Percentiles rank a stretch among this genome's conserved stretches.
These are phyloP conservation scores for Brassica balearica DNA, from an alignment of 441 rosid genomes.

Conservation along the genomic window DNA sequence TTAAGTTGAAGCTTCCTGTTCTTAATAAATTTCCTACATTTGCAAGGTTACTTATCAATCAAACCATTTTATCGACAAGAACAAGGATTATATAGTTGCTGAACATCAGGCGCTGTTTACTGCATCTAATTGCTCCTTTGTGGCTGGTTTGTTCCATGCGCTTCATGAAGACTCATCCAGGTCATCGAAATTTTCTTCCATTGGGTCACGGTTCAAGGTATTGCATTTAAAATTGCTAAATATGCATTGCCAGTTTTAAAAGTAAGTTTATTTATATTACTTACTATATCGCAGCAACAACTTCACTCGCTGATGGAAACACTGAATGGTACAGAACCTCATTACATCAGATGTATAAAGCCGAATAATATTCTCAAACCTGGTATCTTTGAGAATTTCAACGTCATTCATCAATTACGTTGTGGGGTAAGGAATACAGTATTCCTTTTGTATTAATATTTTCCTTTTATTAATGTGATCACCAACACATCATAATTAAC, in stretches of 20 bases:
- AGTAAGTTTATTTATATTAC: conserved; percentile 23
- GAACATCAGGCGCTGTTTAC: conserved; percentile 80
- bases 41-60: conserved; percentile 75
- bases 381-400: conserved; percentile 64
- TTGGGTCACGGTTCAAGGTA: conserved; percentile 84
- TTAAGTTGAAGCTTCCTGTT: conserved; percentile 25
- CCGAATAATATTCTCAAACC: conserved; percentile 70
- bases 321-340: conserved; percentile 68
- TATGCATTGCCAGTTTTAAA: conserved; percentile 10
- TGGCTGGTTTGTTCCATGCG: conserved; percentile 69
- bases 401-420: conserved; percentile 71
- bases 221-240: conserved; percentile 31
- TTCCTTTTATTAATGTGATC: conserved; percentile 11
- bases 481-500: conserved; percentile 22
- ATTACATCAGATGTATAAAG: conserved; percentile 77
- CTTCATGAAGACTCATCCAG: conserved; percentile 77
- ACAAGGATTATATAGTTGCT: conserved; percentile 83
- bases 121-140: conserved; percentile 70
- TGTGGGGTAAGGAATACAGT: conserved; percentile 63
- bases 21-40: conserved; percentile 28
- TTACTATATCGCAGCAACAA: conserved; percentile 56
- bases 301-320: conserved; percentile 77
- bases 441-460: conserved; percentile 8
- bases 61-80: conserved; percentile 77
- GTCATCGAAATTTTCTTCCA: conserved; percentile 81